A percentile compares a stretch with the other conserved stretches of the same genome.
phyloP scores from a whole-genome alignment of 108 stramenopile species.

The Aurantiochytrium sp. region DNA sequence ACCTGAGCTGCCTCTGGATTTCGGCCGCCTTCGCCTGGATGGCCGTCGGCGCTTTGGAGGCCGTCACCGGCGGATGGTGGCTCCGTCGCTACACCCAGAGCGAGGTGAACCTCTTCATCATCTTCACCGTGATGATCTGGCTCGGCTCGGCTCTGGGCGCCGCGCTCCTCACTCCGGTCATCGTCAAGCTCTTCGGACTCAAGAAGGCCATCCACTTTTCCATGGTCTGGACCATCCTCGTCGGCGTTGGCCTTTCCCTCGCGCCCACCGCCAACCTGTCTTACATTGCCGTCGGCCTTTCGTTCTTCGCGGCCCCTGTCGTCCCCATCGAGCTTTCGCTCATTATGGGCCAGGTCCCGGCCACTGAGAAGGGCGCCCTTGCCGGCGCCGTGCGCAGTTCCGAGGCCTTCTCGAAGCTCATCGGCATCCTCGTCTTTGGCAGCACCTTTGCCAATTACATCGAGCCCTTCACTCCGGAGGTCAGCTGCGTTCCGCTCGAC shows the following conservation, averaged over 20 bases:
- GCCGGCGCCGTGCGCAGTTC: slow-evolving; percentile 17
- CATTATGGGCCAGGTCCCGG: slow-evolving; percentile 1
- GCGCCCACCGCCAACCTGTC: slow-evolving; percentile 17
- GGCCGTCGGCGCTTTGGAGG: neutral
- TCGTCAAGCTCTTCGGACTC: neutral
- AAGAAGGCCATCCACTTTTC: neutral
- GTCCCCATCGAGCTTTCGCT: neutral
- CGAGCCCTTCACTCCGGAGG: neutral
- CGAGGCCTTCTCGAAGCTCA: slow-evolving; percentile 15
- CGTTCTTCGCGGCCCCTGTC: neutral
- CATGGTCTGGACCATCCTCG: neutral
- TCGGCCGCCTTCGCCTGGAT: neutral
- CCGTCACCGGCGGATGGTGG: slow-evolving; percentile 21
- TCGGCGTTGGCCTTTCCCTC: neutral
- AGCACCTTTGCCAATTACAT: neutral
- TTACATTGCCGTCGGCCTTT: neutral
- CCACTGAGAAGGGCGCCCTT: neutral
- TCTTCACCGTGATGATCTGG: neutral
- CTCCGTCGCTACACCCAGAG: neutral
- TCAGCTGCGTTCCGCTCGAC: neutral
- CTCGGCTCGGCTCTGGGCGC: neutral
- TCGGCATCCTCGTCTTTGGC: slow-evolving; percentile 3
- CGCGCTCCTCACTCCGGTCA: neutral
- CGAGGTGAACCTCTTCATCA: neutral
- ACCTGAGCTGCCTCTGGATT: neutral